These are phyloP conservation scores for Pythium monospermum DNA, from an alignment of 352 stramenopile species.

Conservation along the genomic window DNA sequence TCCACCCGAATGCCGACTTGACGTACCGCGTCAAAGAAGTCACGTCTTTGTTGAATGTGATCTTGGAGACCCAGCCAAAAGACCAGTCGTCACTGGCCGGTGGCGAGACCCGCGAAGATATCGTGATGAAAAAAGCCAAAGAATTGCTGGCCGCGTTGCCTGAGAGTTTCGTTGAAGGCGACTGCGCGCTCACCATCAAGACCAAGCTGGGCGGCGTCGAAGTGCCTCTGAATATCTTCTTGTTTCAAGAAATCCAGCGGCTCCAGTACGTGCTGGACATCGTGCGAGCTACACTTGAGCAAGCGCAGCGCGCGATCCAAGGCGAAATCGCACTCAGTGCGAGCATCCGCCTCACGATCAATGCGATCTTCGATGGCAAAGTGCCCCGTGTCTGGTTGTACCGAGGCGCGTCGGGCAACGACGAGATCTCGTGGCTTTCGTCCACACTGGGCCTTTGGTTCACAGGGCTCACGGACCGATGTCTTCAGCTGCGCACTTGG, in stretches of 20 bases:
- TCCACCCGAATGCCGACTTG: constrained; percentile 76
- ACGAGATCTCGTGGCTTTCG: constrained; percentile 74
- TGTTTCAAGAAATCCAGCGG: constrained; percentile 68
- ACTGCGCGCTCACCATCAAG: constrained; percentile 35
- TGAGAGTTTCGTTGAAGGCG: constrained; percentile 36
- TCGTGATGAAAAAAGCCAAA: constrained; percentile 53
- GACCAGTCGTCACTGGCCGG: constrained; percentile 26
- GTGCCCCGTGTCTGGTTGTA: constrained; percentile 53
- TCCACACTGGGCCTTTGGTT: constrained; percentile 67
- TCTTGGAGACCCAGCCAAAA: constrained; percentile 67
- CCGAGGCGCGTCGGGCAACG: constrained; percentile 22
- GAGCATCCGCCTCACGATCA: constrained; percentile 44
- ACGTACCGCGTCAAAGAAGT: constrained; percentile 81
- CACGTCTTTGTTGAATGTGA: constrained; percentile 43
- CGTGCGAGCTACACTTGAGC: constrained; percentile 44
- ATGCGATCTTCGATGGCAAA: constrained; percentile 69
- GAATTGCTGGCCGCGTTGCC: constrained; percentile 49
- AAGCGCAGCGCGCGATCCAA: constrained; percentile 50
- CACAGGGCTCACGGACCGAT: constrained; percentile 50
- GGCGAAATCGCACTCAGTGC: constrained; percentile 58
- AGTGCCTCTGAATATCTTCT: constrained; percentile 69
- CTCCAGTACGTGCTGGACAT: constrained; percentile 52
- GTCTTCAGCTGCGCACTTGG: constrained; percentile 56
- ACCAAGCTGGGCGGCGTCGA: constrained; percentile 62
- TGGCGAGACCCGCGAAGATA: constrained; percentile 52